Evolutionary conservation across 2,329 filamentous ascomycete genomes (phyloP), one percentile per base, ranked within the genome.

Genomic region (Cladosporium cucumerinum): DNA sequence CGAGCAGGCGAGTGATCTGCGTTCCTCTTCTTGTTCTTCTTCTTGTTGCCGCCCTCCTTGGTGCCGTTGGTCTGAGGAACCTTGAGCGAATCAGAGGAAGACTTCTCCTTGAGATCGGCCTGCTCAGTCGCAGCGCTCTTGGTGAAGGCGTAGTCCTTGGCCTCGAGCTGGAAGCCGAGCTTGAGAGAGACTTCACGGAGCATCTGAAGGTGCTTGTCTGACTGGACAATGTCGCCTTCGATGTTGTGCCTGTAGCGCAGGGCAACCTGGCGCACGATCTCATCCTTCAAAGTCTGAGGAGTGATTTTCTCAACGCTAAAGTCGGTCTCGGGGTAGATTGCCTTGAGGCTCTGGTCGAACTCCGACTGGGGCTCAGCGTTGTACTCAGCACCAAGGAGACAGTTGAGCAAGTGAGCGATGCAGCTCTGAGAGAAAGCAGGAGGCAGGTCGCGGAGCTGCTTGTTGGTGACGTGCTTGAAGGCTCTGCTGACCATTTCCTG

Each of bases 401-500:
- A 99, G 82, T 99, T 99, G 70, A 99, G 84, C 59, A 99, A 83
- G 76, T 99, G 95, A 7, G 93, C 84, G 66, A 94, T 81, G 76
- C 91, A 94, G 66, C 91, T 83, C 57, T 91, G 85, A n/a, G 89
- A 88, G 68, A 98, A 89, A 16, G 91, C 87, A 68, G 90, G 84
- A 25, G 95, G 92, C 23, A 97, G 80, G 68, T 90, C 87, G 69
- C 90, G 89, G 67, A 99, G 83, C 76, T 96, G 91, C 71, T 85
- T 85, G 76, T 92, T 89, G 65, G 90, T 86, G 68, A 95, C 83
- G 78, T 99, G 94, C 85, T 99, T 99, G 85, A 98, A 97, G 5
- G 91, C 88, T 81, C 95, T 88, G n/a, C 91, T 86, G 69, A 98
- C 86, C 90, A 98, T 98, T 78, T 99, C 95, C 75, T 97, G 94